A percentile compares a stretch with the other conserved stretches of the same genome.
Conservation (phyloP, 2,329 filamentous ascomycete species). For the Monosporascus sp. region DNA sequence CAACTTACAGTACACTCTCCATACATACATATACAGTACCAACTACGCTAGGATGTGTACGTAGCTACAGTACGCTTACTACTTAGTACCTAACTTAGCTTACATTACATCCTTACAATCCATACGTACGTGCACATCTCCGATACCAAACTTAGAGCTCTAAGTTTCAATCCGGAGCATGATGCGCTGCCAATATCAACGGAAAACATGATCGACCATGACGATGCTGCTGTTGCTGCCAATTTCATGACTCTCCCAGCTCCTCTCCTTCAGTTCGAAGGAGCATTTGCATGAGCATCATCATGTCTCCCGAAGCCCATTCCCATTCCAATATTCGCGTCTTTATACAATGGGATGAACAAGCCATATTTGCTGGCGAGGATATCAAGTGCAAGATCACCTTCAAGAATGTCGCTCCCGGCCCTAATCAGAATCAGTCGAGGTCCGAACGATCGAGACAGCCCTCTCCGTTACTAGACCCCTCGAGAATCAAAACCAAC, state of each 20-base stretch:
- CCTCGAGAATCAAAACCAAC: slow-evolving; percentile 32
- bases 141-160: too few species aligned
- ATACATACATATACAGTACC: too few species aligned
- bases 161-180: too few species aligned
- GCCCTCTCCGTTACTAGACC: slow-evolving; percentile 38
- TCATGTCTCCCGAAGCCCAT: slow-evolving; percentile 44
- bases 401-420: slow-evolving; percentile 76
- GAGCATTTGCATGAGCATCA: slow-evolving; percentile 40
- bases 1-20: too few species aligned
- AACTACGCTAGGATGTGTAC: too few species aligned
- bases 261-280: slow-evolving; percentile 28
- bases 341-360: slow-evolving; percentile 90
- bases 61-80: not conserved
- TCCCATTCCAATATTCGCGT: slow-evolving; percentile 72
- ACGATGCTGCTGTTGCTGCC: not conserved
- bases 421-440: slow-evolving; percentile 28
- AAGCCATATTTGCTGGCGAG: slow-evolving; percentile 94
- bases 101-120: too few species aligned
- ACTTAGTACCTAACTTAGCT: too few species aligned
- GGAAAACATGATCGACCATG: not conserved
- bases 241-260: not conserved
- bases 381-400: slow-evolving; percentile 93
- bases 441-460: slow-evolving; percentile 30
- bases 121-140: too few species aligned
- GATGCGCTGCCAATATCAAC: too few species aligned